Evolutionary conservation across 176 grass and related monocot genomes (phyloP), one percentile per base, ranked within the genome.

Genomic region (Secale cereale): DNA sequence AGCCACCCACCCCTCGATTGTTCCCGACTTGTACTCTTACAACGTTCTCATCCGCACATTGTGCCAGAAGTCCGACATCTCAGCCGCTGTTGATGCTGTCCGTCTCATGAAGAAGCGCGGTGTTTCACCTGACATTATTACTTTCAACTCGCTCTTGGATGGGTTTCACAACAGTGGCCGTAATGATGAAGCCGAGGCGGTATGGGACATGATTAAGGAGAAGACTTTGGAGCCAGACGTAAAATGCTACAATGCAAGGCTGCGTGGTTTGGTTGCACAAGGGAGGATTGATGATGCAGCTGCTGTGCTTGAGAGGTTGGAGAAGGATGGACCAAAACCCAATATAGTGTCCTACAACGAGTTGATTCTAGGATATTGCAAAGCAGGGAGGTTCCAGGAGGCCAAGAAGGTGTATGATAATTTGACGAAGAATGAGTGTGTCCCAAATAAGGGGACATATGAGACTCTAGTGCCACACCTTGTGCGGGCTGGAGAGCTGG

Each of bases 181-280:
- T 19, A 37, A 86, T 23, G 70, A 87, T 23, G 89, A 85, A 0
- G 85, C 83, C 0, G 67, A 89, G 60, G 72, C 46, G 11, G 43
- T 90, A 29, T 92, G 92, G 94, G 50, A 72, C 15, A 79, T 93
- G 81, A 91, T 97, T 82, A 80, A 64, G 82, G 70, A 93, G 87
- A 90, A 82, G 71, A 86, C 84, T 87, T 2, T 90, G 57, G 32
- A 74, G 77, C 89, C 80, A 1, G 27, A 88, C 10, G 4, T 28
- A 4, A 90, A 68, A 41, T 31, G 70, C 82, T 97, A 88, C 80
- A 94, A 97, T 56, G 77, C 87, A 35, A 94, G 89, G 41, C n/a
- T 97, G 52, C 60, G 88, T 20, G 83, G 85, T 45, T 78, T 97
- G 72, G 61, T 92, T 63, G 32, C 26, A 3, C 23, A 79, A 52